phyloP scores from a whole-genome alignment of 192 early-diverging fungal species.

The Chytriomyces sp. region DNA sequence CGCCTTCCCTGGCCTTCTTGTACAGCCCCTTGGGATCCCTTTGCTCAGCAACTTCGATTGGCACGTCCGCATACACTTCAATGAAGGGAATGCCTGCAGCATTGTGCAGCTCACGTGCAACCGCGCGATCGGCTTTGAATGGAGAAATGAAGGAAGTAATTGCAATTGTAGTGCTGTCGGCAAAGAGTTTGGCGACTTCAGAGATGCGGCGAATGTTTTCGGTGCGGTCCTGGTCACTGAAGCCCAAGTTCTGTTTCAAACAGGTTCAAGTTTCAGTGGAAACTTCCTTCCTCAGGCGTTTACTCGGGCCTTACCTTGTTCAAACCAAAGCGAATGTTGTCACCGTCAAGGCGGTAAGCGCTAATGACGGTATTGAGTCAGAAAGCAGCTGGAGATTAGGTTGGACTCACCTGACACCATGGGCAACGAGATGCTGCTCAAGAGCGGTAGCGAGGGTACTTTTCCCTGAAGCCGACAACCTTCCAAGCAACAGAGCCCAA shows the following conservation, averaged over 20 bases:
- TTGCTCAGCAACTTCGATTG: conserved; percentile 83
- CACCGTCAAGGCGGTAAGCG: conserved; percentile 93
- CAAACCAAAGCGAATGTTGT: conserved; percentile 96
- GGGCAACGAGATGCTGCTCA: conserved; percentile 84
- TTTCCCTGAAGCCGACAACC: conserved; percentile 93
- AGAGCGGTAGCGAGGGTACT: conserved; percentile 89
- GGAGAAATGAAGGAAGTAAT: conserved; percentile 93
- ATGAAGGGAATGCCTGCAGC: conserved; percentile 82
- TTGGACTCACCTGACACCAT: conserved; percentile 46
- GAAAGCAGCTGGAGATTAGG: neutral
- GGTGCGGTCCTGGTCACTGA: conserved; percentile 85
- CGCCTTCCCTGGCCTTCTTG: conserved; percentile 91
- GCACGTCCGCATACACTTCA: conserved; percentile 89
- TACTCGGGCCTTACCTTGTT: conserved; percentile 58
- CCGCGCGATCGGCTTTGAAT: conserved; percentile 80
- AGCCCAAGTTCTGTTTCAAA: conserved; percentile 69
- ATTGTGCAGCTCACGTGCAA: conserved; percentile 77
- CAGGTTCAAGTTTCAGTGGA: too few relatives aligned
- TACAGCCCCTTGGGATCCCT: conserved; percentile 96
- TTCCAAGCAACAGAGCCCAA: neutral
- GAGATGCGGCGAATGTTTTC: conserved; percentile 96
- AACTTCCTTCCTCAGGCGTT: too few relatives aligned
- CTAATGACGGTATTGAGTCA: conserved; percentile 11
- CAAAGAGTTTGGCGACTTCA: conserved; percentile 91
- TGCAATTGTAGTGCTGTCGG: conserved; percentile 80